A percentile compares a stretch with the other conserved stretches of the same genome.
These are phyloP conservation scores for Bromus sterilis DNA, from an alignment of 176 grass and related monocot genomes.

Conservation along the genomic window DNA sequence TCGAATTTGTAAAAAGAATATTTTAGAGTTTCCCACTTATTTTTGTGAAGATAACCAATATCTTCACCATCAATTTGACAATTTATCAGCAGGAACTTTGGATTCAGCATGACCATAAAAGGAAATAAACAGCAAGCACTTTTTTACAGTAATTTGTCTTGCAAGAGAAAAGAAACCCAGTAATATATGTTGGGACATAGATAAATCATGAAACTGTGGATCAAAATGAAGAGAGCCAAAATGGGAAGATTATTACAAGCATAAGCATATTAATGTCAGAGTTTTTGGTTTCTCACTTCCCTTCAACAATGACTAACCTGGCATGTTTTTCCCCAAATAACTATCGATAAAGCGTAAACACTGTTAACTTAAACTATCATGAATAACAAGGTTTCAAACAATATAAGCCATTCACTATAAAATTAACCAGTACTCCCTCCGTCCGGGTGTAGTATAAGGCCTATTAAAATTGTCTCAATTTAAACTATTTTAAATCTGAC, in stretches of 20 bases:
- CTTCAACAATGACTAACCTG: neutral
- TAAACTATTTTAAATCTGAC: neutral
- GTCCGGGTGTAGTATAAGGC: neutral
- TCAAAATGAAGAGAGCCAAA: neutral
- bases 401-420: neutral
- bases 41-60: neutral
- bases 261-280: neutral
- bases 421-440: neutral
- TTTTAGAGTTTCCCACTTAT: neutral
- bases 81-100: neutral
- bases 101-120: neutral
- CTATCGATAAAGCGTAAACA: neutral
- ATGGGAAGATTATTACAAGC: neutral
- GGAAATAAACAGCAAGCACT: neutral
- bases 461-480: neutral
- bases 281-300: neutral
- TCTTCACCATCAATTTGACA: neutral
- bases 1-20: neutral
- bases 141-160: neutral
- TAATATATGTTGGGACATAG: neutral
- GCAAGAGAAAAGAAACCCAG: neutral
- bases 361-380: neutral
- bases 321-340: neutral
- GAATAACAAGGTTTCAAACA: neutral
- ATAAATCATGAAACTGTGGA: neutral